phyloP scores from a whole-genome alignment of 768 basidiomycete genomes.

The Leccinum sublutescens region DNA sequence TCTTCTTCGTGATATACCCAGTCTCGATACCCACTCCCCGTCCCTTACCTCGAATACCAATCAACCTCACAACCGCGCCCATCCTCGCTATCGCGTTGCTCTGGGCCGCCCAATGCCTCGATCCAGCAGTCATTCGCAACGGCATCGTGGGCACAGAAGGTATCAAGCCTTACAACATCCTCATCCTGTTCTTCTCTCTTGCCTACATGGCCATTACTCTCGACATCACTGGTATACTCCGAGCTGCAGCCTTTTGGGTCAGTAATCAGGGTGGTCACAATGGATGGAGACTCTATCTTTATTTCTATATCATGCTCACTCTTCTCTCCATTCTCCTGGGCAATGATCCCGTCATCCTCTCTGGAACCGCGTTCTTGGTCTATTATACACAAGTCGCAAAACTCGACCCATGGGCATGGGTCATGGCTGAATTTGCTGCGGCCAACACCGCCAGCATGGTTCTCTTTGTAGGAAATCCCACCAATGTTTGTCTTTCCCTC shows the following conservation, averaged over 20 bases:
- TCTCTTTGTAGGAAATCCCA: conserved; percentile 86
- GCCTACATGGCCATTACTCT: conserved; percentile 93
- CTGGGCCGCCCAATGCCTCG: conserved; percentile 55
- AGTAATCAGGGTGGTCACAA: conserved; percentile 73
- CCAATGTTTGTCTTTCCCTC: conserved; percentile 51
- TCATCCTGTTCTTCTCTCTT: conserved; percentile 88
- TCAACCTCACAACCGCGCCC: conserved; percentile 55
- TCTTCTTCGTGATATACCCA: conserved; percentile 49
- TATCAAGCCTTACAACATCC: conserved; percentile 88
- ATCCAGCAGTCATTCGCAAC: conserved; percentile 49
- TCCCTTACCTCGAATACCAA: conserved; percentile 33
- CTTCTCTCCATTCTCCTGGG: conserved; percentile 77
- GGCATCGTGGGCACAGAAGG: conserved; percentile 82
- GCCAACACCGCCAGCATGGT: conserved; percentile 79
- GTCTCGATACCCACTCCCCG: conserved; percentile 40
- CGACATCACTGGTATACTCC: conserved; percentile 84
- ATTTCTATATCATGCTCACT: conserved; percentile 68
- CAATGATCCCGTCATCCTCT: conserved; percentile 92
- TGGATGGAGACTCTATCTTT: conserved; percentile 69
- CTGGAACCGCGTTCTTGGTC: conserved; percentile 85
- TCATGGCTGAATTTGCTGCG: conserved; percentile 73
- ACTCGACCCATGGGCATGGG: conserved; percentile 59
- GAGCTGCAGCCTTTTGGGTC: conserved; percentile 87
- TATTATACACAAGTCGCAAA: conserved; percentile 72
- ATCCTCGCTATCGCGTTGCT: conserved; percentile 50